Conservation (phyloP, 140 eudicot genomes). For the Stevia rebaudiana region DNA sequence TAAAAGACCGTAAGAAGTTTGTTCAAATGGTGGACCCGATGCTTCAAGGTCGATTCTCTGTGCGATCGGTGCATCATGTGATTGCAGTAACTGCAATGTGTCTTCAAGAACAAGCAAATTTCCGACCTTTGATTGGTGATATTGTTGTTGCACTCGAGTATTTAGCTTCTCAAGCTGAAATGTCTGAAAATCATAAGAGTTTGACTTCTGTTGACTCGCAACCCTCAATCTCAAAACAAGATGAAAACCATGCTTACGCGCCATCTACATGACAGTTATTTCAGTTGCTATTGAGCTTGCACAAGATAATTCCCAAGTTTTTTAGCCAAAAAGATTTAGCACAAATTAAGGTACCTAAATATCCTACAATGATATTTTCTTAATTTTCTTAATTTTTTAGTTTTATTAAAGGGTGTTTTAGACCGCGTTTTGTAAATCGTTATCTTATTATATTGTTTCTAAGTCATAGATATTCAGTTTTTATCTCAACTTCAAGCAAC, state of each 20-base stretch:
- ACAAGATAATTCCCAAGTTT: background rate
- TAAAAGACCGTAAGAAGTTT: slow-evolving; percentile 59
- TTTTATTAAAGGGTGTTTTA: background rate
- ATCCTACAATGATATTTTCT: background rate
- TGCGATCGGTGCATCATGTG: slow-evolving; percentile 56
- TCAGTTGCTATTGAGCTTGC: slow-evolving; percentile 1
- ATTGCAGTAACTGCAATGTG: slow-evolving; percentile 73
- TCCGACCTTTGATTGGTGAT: slow-evolving; percentile 66
- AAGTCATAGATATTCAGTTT: background rate
- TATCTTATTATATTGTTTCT: background rate
- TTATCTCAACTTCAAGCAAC: background rate
- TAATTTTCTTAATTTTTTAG: background rate
- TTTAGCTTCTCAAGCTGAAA: slow-evolving; percentile 54
- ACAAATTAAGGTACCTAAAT: background rate
- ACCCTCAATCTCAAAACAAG: slow-evolving; percentile 5
- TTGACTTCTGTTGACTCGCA: slow-evolving; percentile 4
- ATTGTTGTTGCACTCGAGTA: slow-evolving; percentile 77
- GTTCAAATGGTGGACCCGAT: slow-evolving; percentile 64
- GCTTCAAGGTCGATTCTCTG: slow-evolving; percentile 47
- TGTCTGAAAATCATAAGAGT: slow-evolving; percentile 3
- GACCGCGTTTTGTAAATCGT: background rate
- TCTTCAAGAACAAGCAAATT: slow-evolving; percentile 70
- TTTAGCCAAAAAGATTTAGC: background rate
- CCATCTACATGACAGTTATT: slow-evolving; percentile 12
- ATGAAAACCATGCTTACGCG: background rate